Base-by-base conservation (phyloP, 2,329 filamentous ascomycete species). In the Pyricularia pennisetigena region DNA sequence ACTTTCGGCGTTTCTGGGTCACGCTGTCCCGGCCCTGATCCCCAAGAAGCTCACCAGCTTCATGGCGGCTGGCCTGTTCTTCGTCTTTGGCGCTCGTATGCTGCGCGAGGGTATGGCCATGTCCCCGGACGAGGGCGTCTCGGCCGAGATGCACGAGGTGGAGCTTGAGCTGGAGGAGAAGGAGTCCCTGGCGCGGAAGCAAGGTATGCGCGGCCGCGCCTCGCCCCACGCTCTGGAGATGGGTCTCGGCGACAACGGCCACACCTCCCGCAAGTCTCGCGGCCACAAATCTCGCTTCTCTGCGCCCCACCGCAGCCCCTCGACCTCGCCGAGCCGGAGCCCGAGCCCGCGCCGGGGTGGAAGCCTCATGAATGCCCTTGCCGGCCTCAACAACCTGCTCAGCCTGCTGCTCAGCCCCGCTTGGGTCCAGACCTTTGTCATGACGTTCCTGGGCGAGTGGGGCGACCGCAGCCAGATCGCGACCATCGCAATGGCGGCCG, bases 391-490 rank as follows among this genome's bases (percentile, higher is more conserved):
- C 77, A 99, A 99, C 74, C 86, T 99, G 4, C 87, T 93, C 71
- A 93, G 92, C 12, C 83, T 99, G 7, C 85, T 99, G 4, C 84
- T 99, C 57, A 97, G 92, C 78, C 95, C 95, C 1, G 95, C 94
- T 0, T 99, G 95, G 95, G 95, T 99, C 16, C 94, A 98, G 80
- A 99, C 95, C 0, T 99, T 99, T 76, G 87, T 96, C 73, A 99
- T 99, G 95, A 99, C 95, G 2, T 99, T 99, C 80, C 81, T 99
- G 32, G 95, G 95, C 59, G 95, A 99, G 78, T 99, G 95, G 95
- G 95, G 95, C 69, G 95, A 99, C 75, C 88, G 95, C 72, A 97
- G 92, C 77, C 95, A 99, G 81, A 98, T 99, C 74, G 95, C 95
- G 26, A 99, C 95, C 0, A 97, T 99, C 76, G 95, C 95, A 68